Evolutionary conservation across 257 asterid genomes (phyloP), one percentile per base, ranked within the genome.

Genomic region (Przewalskia tangutica): DNA sequence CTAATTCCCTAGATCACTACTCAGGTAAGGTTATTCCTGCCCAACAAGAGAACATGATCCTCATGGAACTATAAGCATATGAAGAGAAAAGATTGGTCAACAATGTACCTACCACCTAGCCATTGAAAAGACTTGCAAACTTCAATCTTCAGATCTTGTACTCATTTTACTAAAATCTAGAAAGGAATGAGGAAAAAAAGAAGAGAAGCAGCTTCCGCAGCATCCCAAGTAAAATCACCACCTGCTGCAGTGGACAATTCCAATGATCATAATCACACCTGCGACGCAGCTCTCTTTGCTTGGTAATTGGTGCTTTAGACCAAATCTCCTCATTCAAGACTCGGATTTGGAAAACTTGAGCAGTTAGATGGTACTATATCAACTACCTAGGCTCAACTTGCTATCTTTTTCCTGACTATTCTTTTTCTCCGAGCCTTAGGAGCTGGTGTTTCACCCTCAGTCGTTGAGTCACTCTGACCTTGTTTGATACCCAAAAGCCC

Each of bases 401-500:
- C 91, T 84, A 89, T 94, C 85, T 94, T 95, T 84, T 93, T 93
- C 88, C 90, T 84, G 36, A 95, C 96, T 42, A 90, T 77, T 89
- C 97, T 92, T 87, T 94, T 95, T 83, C 97, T 92, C 48, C 98
- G 89, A 23, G 86, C 93, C 91, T 92, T 94, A 77, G 94, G 93
- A 20, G 89, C 27, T 36, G 94, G 81, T 53, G 90, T 82, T 85
- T 83, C 91, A 3, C 92, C 91, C 65, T 86, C 91, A 0, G 80
- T 32, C 14, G 82, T 85, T 20, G 93, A 81, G 82, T 85, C 87
- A 0, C 77, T 73, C 75, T 85, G 90, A 23, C 89, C 92, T 88
- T 89, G 97, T 86, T 85, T 91, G 80, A 94, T 87, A 81, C 99
- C 99, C 7, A 93, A 89, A 80, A 96, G 93, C 77, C 99, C 99